Conservation (phyloP, 805 yeast species). For the Wickerhamiella lipophila region DNA sequence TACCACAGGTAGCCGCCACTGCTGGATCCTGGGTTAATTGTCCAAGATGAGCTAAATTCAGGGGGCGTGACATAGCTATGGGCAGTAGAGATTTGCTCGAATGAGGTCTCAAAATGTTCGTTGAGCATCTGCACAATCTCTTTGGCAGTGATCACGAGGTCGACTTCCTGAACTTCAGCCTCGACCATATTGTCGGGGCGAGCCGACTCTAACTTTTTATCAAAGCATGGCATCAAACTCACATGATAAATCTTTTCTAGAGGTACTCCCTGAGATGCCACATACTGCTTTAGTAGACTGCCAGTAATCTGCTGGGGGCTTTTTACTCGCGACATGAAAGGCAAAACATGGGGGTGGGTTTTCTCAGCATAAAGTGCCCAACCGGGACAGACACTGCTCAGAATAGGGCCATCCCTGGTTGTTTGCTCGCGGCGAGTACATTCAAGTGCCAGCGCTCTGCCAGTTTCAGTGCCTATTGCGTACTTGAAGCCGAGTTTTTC, state of each 20-base stretch:
- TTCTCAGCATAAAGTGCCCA: slow-evolving; percentile 94
- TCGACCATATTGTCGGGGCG: slow-evolving; percentile 46
- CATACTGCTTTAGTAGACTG: slow-evolving; percentile 42
- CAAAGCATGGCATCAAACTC: slow-evolving; percentile 93
- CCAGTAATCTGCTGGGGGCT: slow-evolving; percentile 95
- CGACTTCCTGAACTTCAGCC: slow-evolving; percentile 49
- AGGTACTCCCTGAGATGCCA: not conserved
- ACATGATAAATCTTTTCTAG: slow-evolving; percentile 52
- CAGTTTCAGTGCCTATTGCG: slow-evolving; percentile 75
- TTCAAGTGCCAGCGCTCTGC: slow-evolving; percentile 52
- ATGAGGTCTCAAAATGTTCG: slow-evolving; percentile 32
- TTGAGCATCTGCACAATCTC: slow-evolving; percentile 66
- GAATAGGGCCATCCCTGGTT: slow-evolving; percentile 32
- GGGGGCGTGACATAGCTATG: not conserved
- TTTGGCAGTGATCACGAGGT: slow-evolving; percentile 85
- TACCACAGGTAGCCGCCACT: slow-evolving; percentile 84
- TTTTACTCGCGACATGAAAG: slow-evolving; percentile 57
- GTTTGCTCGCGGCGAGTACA: slow-evolving; percentile 36
- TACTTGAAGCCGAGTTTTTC: slow-evolving; percentile 53
- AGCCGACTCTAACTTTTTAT: slow-evolving; percentile 89
- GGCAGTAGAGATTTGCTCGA: slow-evolving; percentile 18
- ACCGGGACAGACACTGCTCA: slow-evolving; percentile 84
- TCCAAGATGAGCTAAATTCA: slow-evolving; percentile 35
- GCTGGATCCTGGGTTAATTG: slow-evolving; percentile 60
- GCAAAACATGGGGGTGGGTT: slow-evolving; percentile 76